Conservation (phyloP, 768 basidiomycete species). For the Gloeostereum incarnatum region DNA sequence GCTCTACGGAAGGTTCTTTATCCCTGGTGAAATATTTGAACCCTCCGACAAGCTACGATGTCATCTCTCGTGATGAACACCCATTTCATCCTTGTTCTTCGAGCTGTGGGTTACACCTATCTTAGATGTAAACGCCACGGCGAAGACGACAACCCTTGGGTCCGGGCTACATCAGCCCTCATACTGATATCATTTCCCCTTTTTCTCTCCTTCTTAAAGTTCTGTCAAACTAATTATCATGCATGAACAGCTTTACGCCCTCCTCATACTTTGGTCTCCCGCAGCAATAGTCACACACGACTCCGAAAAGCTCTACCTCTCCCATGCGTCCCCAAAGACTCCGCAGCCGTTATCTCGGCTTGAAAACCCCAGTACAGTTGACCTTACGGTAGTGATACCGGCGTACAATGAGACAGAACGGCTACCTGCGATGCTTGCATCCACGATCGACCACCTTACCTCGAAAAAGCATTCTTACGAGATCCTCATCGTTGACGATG, state of each 20-base stretch:
- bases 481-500: slow-evolving; percentile 86
- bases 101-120: slow-evolving; percentile 50
- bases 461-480: slow-evolving; percentile 55
- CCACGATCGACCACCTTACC: slow-evolving; percentile 58
- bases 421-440: slow-evolving; percentile 75
- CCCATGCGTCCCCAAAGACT: slow-evolving; percentile 40
- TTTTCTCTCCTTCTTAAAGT: background rate
- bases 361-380: slow-evolving; percentile 47
- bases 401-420: slow-evolving; percentile 88
- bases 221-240: slow-evolving; percentile 12
- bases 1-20: no score
- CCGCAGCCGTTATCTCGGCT: slow-evolving; percentile 48
- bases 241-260: slow-evolving; percentile 55
- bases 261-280: slow-evolving; percentile 71
- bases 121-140: slow-evolving; percentile 5
- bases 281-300: slow-evolving; percentile 48
- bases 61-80: slow-evolving; percentile 48
- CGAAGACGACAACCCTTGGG: slow-evolving; percentile 52
- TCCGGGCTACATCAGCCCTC: slow-evolving; percentile 31
- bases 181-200: slow-evolving; percentile 20
- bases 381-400: slow-evolving; percentile 78
- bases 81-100: slow-evolving; percentile 91
- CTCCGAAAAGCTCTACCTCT: slow-evolving; percentile 65
- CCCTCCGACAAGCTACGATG: no score
- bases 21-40: no score